Base-by-base conservation (phyloP, 2,329 filamentous ascomycete species). In the Penicillium sp. region DNA sequence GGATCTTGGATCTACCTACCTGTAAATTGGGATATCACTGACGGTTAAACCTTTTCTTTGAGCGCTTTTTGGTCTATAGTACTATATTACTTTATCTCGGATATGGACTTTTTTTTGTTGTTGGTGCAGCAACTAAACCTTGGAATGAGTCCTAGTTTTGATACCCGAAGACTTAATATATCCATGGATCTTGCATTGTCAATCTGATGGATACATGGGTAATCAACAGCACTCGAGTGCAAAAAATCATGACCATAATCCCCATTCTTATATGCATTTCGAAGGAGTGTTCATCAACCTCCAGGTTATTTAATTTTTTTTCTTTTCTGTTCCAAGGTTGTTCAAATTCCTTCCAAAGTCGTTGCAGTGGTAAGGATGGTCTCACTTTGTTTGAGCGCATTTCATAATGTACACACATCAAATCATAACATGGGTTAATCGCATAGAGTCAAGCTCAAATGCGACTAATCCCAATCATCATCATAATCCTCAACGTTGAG, bases 381-480 rank as follows among this genome's bases (percentile, higher is more conserved):
- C 21, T 49, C 48, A 33, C 48, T 49, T 42, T 44, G 33, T 46
- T 54, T 35, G n/a, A 49, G 53, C 53, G 45, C 46, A 46, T 55
- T 58, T 61, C 55, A 56, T 66, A 66, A 63, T 66, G 51, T 66
- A 65, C 63, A 65, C 48, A 54, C 44, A 58, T 56, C 56, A 55
- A 59, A 51, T 61, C 58, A 63, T 63, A 49, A 58, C 45, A 53
- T 53, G 27, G 44, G 39, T 56, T 63, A 48, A 51, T 44, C 49
- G 52, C 51, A 45, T 29, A 52, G 19, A 19, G 39, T 50, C 8
- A 47, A 54, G 39, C 11, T 19, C 31, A 26, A 27, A 47, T 35
- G 46, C 14, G 37, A 55, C 78, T 74, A 86, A 68, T 86, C 82
- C 83, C 83, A 86, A 71, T 85, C 83, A 63, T 82, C 80, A 62